Base-by-base conservation (phyloP, 2,329 filamentous ascomycete genomes). In the Bertia moriformis region DNA sequence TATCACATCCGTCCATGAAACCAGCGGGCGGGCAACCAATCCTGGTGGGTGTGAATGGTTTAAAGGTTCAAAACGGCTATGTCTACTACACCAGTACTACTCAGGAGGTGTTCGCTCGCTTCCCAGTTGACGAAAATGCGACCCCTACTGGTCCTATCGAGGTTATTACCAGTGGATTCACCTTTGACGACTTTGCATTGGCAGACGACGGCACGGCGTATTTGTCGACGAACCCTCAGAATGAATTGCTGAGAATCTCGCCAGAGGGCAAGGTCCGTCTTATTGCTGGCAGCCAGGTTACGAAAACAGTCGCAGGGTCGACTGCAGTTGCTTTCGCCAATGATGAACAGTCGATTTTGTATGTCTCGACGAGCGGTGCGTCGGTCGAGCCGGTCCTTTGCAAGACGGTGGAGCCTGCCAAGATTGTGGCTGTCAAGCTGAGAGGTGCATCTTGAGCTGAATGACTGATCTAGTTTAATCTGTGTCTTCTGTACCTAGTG, bases 1-100 rank as follows among this genome's bases (percentile, higher is more conserved):
- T 55, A 12, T 43, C 43, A 4, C 51, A 55, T 41, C 41, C 49
- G 4, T 53, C 51, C 42, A 53, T 56, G 53, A 48, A 48, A 0
- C 52, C 52, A 1, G 44, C 48, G 4, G 51, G 49, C 4, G 43
- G 41, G 7, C 32, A 35, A 15, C 10, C 32, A 35, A 7, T 14
- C 17, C 12, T 15, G 7, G 10, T 35, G 32, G 32, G 32, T 35
- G 32, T 35, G 10, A 35, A 35, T 17, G 32, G 32, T 7, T 14
- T 35, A 7, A 18, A 35, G 12, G 32, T 35, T 7, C 15, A 12
- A 7, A 18, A 35, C 12, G 15, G 15, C 7, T 35, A 35, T 17
- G 10, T 35, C 15, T 35, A 35, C 15, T 35, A 12, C 15, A 12
- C 32, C 7, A 35, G 32, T 17, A 35, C 32, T 7, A 35, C 32